phyloP scores from a whole-genome alignment of 371 early-diverging fungal species.

The Rhizopus sp. region DNA sequence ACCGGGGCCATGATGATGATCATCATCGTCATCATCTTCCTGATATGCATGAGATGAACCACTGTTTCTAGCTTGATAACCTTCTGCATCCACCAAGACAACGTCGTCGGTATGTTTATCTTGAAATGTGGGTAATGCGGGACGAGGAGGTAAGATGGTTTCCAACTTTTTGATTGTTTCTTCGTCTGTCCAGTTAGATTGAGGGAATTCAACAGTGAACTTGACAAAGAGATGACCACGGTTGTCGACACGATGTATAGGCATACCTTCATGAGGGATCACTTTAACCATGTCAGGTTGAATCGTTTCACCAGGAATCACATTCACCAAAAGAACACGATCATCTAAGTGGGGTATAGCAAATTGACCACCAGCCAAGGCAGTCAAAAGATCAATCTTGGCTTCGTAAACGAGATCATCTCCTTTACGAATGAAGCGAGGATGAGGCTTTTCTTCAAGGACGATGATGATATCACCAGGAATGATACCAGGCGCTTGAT shows the following conservation, averaged over 20 bases:
- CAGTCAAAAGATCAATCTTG: constrained; percentile 88
- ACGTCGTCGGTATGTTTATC: constrained; percentile 69
- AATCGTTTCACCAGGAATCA: constrained; percentile 90
- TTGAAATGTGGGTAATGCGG: constrained; percentile 41
- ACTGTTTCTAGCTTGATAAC: constrained; percentile 56
- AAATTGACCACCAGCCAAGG: constrained; percentile 89
- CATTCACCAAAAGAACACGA: constrained; percentile 76
- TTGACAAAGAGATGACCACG: constrained; percentile 87
- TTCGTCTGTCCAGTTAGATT: constrained; percentile 71
- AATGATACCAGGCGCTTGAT: constrained; percentile 71
- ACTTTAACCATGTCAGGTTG: constrained; percentile 74
- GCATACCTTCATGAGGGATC: constrained; percentile 90
- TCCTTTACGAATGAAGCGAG: constrained; percentile 80
- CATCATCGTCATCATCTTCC: constrained; percentile 70
- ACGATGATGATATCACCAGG: constrained; percentile 89
- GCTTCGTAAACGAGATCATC: constrained; percentile 80
- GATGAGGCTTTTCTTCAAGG: constrained; percentile 86
- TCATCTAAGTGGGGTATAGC: constrained; percentile 87
- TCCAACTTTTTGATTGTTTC: constrained; percentile 66
- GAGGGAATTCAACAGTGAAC: constrained; percentile 90
- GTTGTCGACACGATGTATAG: constrained; percentile 85
- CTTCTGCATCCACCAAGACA: constrained; percentile 71
- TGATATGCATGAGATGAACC: constrained; percentile 49
- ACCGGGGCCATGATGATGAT: constrained; percentile 65
- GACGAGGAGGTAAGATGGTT: constrained; percentile 65